A percentile compares a stretch with the other conserved stretches of the same genome.
These are phyloP conservation scores for Tricladium varicosporioides DNA, from an alignment of 2,329 filamentous ascomycete species.

Conservation along the genomic window DNA sequence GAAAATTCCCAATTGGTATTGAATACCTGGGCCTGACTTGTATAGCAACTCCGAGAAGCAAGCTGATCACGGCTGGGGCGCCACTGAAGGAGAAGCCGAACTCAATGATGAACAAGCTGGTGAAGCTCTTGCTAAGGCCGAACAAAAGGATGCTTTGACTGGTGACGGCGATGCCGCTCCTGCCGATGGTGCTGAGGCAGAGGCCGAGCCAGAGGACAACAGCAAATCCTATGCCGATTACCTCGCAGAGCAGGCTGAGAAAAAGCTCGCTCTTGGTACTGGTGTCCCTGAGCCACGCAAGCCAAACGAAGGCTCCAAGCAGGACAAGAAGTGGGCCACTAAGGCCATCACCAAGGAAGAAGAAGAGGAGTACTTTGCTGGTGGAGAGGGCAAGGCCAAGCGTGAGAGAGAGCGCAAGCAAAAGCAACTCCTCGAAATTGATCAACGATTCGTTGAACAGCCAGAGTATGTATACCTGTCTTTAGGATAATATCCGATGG, in stretches of 20 bases:
- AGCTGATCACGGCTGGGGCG: constrained; percentile 86
- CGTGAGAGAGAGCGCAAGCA: constrained; percentile 88
- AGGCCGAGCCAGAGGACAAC: constrained; percentile 65
- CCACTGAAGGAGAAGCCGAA: constrained; percentile 76
- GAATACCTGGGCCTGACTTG: constrained; percentile 18
- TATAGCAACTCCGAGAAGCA: constrained; percentile 79
- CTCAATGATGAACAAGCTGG: constrained; percentile 89
- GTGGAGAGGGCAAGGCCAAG: constrained; percentile 71
- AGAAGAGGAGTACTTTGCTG: constrained; percentile 75
- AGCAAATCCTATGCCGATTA: constrained; percentile 88
- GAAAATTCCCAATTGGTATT: not conserved
- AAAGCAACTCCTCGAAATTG: constrained; percentile 87
- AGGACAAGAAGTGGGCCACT: constrained; percentile 90
- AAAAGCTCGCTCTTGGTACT: constrained; percentile 69
- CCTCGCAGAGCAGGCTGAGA: constrained; percentile 71
- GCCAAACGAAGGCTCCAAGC: constrained; percentile 87
- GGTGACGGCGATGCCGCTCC: constrained; percentile 48
- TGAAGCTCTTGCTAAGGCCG: constrained; percentile 81
- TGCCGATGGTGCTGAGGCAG: constrained; percentile 33
- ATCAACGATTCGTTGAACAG: constrained; percentile 76
- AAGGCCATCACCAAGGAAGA: constrained; percentile 66
- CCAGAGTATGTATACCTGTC: constrained; percentile 43
- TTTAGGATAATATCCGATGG: too few species aligned
- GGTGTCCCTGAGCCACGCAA: constrained; percentile 73
- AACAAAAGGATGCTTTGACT: constrained; percentile 68